These are phyloP conservation scores for Stereum hirsutum DNA, from an alignment of 1,284 basidiomycete genomes.

Conservation along the genomic window DNA sequence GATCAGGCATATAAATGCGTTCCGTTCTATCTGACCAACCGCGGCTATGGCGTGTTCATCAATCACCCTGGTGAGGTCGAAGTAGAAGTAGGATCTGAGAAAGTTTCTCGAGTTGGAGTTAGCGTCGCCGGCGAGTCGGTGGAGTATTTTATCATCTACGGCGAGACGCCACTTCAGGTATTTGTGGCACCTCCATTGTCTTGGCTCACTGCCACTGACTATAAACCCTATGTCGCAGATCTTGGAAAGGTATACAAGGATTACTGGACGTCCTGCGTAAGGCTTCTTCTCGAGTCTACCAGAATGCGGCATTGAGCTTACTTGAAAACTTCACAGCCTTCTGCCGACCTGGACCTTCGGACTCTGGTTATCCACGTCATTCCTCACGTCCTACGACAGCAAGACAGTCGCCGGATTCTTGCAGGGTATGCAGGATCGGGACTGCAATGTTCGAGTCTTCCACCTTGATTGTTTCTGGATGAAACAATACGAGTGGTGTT, in stretches of 20 bases:
- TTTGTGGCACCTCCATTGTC: background rate
- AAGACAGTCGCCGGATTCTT: slow-evolving; percentile 62
- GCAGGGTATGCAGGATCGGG: slow-evolving; percentile 58
- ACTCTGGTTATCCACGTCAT: slow-evolving; percentile 71
- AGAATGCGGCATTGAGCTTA: background rate
- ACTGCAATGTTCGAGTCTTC: slow-evolving; percentile 67
- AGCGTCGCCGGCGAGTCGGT: slow-evolving; percentile 54
- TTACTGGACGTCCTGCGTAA: slow-evolving; percentile 57
- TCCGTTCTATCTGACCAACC: slow-evolving; percentile 64
- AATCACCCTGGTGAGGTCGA: slow-evolving; percentile 74
- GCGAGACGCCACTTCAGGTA: slow-evolving; percentile 52
- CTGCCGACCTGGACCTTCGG: slow-evolving; percentile 69
- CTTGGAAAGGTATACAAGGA: slow-evolving; percentile 50
- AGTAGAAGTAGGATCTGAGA: slow-evolving; percentile 67
- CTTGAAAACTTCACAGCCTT: slow-evolving; percentile 28
- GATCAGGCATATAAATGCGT: slow-evolving; percentile 72
- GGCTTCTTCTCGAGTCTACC: slow-evolving; percentile 10
- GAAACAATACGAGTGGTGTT: slow-evolving; percentile 76
- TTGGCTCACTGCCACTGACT: slow-evolving; percentile 1
- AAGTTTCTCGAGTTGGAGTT: slow-evolving; percentile 63
- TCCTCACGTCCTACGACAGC: slow-evolving; percentile 62
- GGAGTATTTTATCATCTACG: slow-evolving; percentile 66
- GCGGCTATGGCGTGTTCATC: slow-evolving; percentile 68
- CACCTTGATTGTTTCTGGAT: slow-evolving; percentile 79
- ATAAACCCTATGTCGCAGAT: slow-evolving; percentile 27